These are phyloP conservation scores for Aschersonia sp. DNA, from an alignment of 2,329 filamentous ascomycete genomes.

Conservation along the genomic window DNA sequence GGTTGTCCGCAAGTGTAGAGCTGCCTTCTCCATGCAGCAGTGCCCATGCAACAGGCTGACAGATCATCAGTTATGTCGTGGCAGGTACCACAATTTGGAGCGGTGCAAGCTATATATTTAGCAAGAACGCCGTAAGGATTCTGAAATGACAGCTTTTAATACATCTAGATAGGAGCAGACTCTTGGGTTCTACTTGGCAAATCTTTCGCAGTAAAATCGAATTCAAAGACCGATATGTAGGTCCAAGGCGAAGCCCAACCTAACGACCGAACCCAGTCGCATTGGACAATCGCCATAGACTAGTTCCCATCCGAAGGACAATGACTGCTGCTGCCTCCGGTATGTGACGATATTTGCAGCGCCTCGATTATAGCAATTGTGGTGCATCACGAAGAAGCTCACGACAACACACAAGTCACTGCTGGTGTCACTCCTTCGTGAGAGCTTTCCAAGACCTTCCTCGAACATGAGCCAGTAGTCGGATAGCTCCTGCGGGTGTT, in stretches of 20 bases:
- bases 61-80: constrained; percentile 54
- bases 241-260: no score
- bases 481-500: constrained; percentile 44
- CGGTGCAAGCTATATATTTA: constrained; percentile 77
- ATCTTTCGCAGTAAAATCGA: no score
- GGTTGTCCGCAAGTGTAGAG: constrained; percentile 6
- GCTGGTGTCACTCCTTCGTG: neutral
- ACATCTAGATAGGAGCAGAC: no score
- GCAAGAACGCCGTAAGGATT: constrained; percentile 85
- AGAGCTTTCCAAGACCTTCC: neutral
- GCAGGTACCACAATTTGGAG: constrained; percentile 88
- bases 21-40: neutral
- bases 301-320: no score
- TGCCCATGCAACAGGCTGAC: constrained; percentile 1
- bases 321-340: no score
- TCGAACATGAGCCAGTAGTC: constrained; percentile 49
- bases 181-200: no score
- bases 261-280: no score
- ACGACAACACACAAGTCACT: neutral
- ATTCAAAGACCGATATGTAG: no score
- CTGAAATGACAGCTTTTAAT: constrained; percentile 22
- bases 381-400: no score
- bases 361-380: no score
- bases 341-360: no score
- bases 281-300: no score